These are phyloP conservation scores for Kregervanrija delftensis DNA, from an alignment of 805 yeast species.

Conservation along the genomic window DNA sequence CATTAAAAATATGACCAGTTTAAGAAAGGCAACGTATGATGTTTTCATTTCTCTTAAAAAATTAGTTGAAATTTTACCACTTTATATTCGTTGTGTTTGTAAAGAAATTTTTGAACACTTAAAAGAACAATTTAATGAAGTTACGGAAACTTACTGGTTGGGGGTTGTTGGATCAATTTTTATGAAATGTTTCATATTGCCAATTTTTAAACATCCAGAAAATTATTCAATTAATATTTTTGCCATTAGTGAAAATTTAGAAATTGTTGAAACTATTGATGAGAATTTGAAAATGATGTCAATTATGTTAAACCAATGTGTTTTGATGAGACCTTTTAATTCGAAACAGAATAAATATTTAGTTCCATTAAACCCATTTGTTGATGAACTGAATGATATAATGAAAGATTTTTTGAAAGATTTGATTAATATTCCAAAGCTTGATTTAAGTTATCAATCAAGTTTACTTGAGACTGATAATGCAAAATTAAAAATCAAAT, in stretches of 20 bases:
- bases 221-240: conserved; percentile 43
- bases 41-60: conserved; percentile 46
- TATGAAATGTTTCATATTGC: conserved; percentile 44
- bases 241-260: conserved; percentile 18
- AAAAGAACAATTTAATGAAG: conserved; percentile 45
- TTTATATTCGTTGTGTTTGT: conserved; percentile 51
- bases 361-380: conserved; percentile 74
- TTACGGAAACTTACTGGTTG: conserved; percentile 50
- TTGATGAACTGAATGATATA: conserved; percentile 42
- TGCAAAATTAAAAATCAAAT: conserved; percentile 34
- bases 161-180: conserved; percentile 65
- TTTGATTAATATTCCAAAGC: conserved; percentile 46
- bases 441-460: conserved; percentile 56
- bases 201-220: conserved; percentile 45
- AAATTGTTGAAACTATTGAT: conserved; percentile 21
- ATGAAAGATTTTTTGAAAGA: conserved; percentile 38
- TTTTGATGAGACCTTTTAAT: conserved; percentile 58
- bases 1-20: conserved; percentile 61
- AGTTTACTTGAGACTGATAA: conserved; percentile 61
- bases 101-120: conserved; percentile 29
- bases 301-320: conserved; percentile 57
- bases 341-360: conserved; percentile 54
- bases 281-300: conserved; percentile 53
- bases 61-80: conserved; percentile 39
- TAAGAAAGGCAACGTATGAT: conserved; percentile 66